Base-by-base conservation (phyloP, 2,329 filamentous ascomycete species). In the Aspergillus brasiliensis region DNA sequence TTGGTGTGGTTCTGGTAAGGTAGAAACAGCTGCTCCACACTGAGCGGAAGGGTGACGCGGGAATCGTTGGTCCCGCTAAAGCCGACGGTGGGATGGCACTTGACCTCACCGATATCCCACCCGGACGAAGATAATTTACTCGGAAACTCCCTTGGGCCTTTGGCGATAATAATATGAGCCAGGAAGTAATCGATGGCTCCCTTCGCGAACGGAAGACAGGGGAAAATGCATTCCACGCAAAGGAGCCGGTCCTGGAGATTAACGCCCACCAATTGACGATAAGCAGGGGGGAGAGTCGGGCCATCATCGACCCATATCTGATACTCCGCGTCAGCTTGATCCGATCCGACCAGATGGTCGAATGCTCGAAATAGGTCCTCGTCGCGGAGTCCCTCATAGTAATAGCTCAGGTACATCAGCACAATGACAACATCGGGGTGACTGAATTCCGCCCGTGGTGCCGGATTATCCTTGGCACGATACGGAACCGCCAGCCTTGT, bases 21-120 rank as follows among this genome's bases (percentile, higher is more conserved):
- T 0, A 88, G 75, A 34, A 91, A 85, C 0, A 83, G 72, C 28
- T 90, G 86, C 0, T 75, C 65, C 0, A 91, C 79, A 0, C 66
- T 74, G 0, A 88, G 66, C 0, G 88, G 88, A 0, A 91, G 75
- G 0, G 88, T 67, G n/a, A 80, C 76, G 10, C 80, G 73, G 0
- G 83, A 85, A 63, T 91, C 88, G 23, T 86, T 88, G 0, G 89
- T 92, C 0, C 89, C 88, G 57, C 86, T 90, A 67, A 92, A 92
- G 0, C 89, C 89, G 0, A 85, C 87, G 0, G 82, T 86, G 0
- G 81, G 78, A 19, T 84, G 74, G 0, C 17, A 5, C 57, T 82
- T 87, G 4, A 51, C 51, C 38, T 75, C 69, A 5, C 61, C 64
- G 17, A 91, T 75, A 61, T 91, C 87, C 88, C 88, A 91, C 0